phyloP scores from a whole-genome alignment of 768 basidiomycete genomes.

The Trametes meyenii region DNA sequence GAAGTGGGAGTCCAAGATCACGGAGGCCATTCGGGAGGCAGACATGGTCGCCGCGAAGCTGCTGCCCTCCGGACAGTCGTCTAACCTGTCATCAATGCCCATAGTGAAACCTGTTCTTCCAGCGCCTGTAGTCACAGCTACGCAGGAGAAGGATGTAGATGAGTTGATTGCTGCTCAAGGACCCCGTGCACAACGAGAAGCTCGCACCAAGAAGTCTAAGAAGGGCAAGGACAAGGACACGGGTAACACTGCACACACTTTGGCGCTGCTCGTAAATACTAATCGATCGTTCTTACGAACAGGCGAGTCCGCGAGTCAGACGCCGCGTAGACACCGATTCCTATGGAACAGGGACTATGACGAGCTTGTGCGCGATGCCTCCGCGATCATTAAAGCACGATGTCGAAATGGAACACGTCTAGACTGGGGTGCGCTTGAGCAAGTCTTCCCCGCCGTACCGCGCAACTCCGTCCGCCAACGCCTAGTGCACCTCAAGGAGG shows the following conservation, averaged over 20 bases:
- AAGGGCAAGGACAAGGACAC: conserved; percentile 38
- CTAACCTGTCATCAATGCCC: conserved; percentile 13
- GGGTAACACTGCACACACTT: conserved; percentile 29
- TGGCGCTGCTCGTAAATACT: not conserved
- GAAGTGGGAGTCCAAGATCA: conserved; percentile 69
- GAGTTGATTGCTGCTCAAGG: conserved; percentile 55
- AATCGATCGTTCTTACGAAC: no score
- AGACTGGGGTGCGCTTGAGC: conserved; percentile 73
- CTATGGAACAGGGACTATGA: conserved; percentile 88
- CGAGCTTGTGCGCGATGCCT: conserved; percentile 85
- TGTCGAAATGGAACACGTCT: conserved; percentile 62
- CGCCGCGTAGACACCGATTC: conserved; percentile 62
- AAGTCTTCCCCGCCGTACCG: conserved; percentile 79
- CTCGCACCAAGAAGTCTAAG: conserved; percentile 33
- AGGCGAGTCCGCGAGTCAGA: conserved; percentile 22
- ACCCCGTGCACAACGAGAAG: conserved; percentile 39
- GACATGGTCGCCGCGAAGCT: conserved; percentile 50
- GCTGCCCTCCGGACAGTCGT: conserved; percentile 38
- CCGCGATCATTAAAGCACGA: conserved; percentile 79
- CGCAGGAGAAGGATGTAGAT: conserved; percentile 53
- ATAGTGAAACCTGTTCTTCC: conserved; percentile 34
- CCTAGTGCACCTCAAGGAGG: conserved; percentile 59
- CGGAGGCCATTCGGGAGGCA: conserved; percentile 57
- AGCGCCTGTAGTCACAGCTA: conserved; percentile 43
- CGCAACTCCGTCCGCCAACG: conserved; percentile 74